Base-by-base conservation (phyloP, 225 moss, liverwort and hornwort species). In the Pseudoscleropodium purum region DNA sequence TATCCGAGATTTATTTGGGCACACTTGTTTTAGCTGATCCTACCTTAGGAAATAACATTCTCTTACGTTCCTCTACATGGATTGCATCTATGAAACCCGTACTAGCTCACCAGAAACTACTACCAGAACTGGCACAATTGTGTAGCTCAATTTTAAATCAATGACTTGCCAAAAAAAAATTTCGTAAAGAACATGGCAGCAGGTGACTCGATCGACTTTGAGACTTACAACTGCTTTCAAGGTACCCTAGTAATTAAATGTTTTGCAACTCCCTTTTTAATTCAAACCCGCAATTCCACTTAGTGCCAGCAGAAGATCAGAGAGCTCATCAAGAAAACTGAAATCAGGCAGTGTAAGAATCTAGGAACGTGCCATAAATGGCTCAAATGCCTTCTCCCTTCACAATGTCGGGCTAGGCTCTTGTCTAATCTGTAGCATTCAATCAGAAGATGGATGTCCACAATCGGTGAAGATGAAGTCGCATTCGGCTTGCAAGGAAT, bases 231-330 rank as follows among this genome's bases (percentile, higher is more conserved):
- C 43, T 63, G 82, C 63, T 63, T 33, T 45, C 14, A 63, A 19
- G 63, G 33, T 62, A 82, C 20, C 45, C 31, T 31, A 63, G 62
- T 88, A 20, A 62, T 41, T 90, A 92, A 92, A 84, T 94, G 94
- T 75, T 90, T 91, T 47, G 90, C 70, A 19, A 83, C 77, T 85
- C 91, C 92, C 63, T 87, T 90, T 47, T 91, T 89, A 85, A 87
- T 79, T 33, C 82, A 91, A 43, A 45, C 90, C 92, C 33, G 87
- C 91, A 83, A 92, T 90, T 41, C 90, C 89, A 74, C 90, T 91
- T 85, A 91, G 87, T 30, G 94, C 89, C 92, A 89, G 82, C 86
- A 92, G 31, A 15, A 90, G 37, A 70, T 86, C 39, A 30, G 29
- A 76, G 61, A 84, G 49, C n/a, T 56, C 79, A 54, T 54, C 63